Conservation (phyloP, 768 basidiomycete genomes). For the Scleroderma bovista region DNA sequence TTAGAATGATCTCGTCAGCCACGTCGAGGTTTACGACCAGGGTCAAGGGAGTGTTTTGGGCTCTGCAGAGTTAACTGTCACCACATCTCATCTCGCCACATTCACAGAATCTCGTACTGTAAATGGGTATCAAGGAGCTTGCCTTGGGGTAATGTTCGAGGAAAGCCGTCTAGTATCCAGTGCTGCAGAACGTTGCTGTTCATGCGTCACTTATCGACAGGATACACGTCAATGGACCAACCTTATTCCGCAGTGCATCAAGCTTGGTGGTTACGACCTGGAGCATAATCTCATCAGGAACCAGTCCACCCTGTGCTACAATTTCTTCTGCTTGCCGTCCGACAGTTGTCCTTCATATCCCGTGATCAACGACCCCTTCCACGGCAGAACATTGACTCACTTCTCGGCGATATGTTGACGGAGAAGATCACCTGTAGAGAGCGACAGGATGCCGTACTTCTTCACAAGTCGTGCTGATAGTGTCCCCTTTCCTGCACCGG, state of each 20-base stretch:
- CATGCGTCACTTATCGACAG: neutral
- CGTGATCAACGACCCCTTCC: conserved; percentile 1
- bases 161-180: conserved; percentile 93
- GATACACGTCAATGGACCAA: conserved; percentile 19
- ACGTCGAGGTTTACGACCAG: conserved; percentile 85
- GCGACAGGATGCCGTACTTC: conserved; percentile 71
- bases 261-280: conserved; percentile 71
- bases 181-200: conserved; percentile 40
- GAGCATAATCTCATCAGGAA: conserved; percentile 78
- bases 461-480: conserved; percentile 67
- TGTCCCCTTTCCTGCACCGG: conserved; percentile 81
- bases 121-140: conserved; percentile 73
- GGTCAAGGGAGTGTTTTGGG: conserved; percentile 60
- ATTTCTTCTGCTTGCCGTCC: conserved; percentile 72
- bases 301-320: conserved; percentile 70
- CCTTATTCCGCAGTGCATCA: conserved; percentile 60
- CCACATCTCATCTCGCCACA: neutral
- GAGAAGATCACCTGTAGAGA: conserved; percentile 83
- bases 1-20: conserved; percentile 79
- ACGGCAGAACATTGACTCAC: conserved; percentile 23
- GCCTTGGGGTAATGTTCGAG: conserved; percentile 83
- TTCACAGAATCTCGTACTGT: conserved; percentile 37
- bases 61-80: conserved; percentile 33
- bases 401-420: conserved; percentile 75
- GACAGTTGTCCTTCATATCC: conserved; percentile 50